Percentiles rank a stretch among this genome's conserved stretches.
Conservation (phyloP, 1,139 yeast genomes). For the Kluyveromyces sp. region DNA sequence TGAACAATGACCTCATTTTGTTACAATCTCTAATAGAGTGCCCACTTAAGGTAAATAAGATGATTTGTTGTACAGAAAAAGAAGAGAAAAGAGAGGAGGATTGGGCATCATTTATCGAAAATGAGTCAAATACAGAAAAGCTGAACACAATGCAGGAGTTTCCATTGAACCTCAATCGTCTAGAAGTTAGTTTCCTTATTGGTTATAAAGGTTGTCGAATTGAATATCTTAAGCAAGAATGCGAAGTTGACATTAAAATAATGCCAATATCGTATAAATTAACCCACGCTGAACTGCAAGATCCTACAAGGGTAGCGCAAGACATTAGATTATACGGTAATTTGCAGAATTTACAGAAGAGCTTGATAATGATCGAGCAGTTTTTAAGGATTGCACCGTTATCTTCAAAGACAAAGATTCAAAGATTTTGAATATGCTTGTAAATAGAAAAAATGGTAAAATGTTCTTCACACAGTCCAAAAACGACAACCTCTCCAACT, state of each 20-base stretch:
- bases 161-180: slow-evolving; percentile 19
- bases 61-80: too few relatives aligned
- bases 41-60: too few relatives aligned
- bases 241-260: slow-evolving; percentile 28
- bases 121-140: not conserved
- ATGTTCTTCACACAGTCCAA: too few relatives aligned
- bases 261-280: slow-evolving; percentile 24
- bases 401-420: too few relatives aligned
- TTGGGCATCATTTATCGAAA: not conserved
- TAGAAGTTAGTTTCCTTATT: slow-evolving; percentile 30
- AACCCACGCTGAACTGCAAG: slow-evolving; percentile 9
- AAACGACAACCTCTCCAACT: too few relatives aligned
- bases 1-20: not conserved
- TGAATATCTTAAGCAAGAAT: slow-evolving; percentile 19
- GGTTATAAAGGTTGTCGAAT: slow-evolving; percentile 30
- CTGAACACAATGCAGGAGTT: not conserved
- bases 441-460: too few relatives aligned
- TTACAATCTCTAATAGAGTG: too few relatives aligned
- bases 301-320: slow-evolving; percentile 18
- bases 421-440: too few relatives aligned
- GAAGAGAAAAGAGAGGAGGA: not conserved
- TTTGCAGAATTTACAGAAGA: slow-evolving; percentile 17
- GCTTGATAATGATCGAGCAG: slow-evolving; percentile 21
- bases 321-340: slow-evolving; percentile 28
- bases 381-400: slow-evolving; percentile 12